Conservation (phyloP, 2,329 filamentous ascomycete species). For the Diaporthe australafricana region DNA sequence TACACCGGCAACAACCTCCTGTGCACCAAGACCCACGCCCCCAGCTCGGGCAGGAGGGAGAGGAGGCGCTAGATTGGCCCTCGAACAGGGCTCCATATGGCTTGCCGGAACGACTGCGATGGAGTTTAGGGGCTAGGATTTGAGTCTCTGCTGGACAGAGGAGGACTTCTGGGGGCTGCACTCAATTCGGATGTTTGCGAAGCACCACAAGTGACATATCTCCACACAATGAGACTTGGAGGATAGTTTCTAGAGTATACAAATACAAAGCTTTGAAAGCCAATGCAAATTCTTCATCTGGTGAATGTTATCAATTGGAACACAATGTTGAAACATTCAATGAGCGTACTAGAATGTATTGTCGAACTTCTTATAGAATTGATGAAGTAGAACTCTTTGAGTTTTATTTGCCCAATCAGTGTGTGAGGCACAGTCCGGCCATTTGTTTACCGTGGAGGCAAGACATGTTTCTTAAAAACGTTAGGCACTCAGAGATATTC, state of each 20-base stretch:
- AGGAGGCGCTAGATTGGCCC: neutral
- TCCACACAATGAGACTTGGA: slow-evolving; percentile 1
- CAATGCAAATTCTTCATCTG: neutral
- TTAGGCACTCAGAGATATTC: too few relatives aligned
- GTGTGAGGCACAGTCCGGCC: too few relatives aligned
- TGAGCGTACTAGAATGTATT: neutral
- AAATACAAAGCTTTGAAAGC: neutral
- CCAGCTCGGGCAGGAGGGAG: neutral
- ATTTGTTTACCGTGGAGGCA: too few relatives aligned
- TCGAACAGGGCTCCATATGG: too few relatives aligned
- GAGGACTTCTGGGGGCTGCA: neutral
- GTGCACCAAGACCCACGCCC: neutral
- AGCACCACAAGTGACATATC: neutral
- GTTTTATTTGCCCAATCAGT: too few relatives aligned
- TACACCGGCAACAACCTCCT: neutral
- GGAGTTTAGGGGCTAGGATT: neutral
- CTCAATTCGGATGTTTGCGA: neutral
- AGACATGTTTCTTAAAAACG: too few relatives aligned
- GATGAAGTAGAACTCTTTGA: too few relatives aligned
- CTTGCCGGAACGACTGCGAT: neutral
- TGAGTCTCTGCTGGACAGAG: neutral
- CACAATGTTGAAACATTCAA: too few relatives aligned
- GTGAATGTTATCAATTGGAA: too few relatives aligned
- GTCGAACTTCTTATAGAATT: too few relatives aligned
- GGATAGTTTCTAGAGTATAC: neutral